phyloP scores from a whole-genome alignment of 208 protist genomes.

The Crithidia bombi region DNA sequence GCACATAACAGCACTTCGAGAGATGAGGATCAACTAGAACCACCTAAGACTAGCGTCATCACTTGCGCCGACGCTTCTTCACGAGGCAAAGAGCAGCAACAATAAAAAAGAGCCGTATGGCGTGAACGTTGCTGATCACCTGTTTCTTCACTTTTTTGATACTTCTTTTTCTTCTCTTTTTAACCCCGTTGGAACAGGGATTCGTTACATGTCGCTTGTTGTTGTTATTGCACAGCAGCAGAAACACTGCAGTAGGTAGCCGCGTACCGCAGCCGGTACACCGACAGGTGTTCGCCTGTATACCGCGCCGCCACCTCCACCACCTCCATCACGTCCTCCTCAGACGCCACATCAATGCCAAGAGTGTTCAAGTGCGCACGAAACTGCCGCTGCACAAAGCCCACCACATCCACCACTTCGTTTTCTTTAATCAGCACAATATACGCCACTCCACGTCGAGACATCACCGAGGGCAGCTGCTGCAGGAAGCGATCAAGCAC shows the following conservation, averaged over 20 bases:
- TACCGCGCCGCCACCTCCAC: conserved; percentile 66
- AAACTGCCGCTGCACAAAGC: conserved; percentile 46
- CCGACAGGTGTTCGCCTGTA: conserved; percentile 82
- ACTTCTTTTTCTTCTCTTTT: conserved; percentile 9
- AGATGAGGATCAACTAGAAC: no score
- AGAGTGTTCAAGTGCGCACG: conserved; percentile 15
- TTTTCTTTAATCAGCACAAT: conserved; percentile 87
- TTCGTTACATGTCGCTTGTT: background rate
- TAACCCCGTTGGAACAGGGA: background rate
- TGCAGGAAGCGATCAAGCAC: conserved; percentile 83
- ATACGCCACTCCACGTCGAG: conserved; percentile 53
- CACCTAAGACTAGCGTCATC: no score
- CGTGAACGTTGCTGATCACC: no score
- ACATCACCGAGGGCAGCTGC: conserved; percentile 57
- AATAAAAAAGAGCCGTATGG: no score
- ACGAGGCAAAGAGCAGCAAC: no score
- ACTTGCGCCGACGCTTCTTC: no score
- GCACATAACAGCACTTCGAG: no score
- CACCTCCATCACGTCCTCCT: conserved; percentile 35
- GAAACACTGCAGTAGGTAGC: background rate
- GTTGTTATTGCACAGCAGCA: background rate
- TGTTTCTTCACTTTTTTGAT: no score
- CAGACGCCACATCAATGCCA: background rate
- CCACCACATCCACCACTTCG: conserved; percentile 65
- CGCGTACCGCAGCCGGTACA: conserved; percentile 56